Percentiles rank a stretch among this genome's conserved stretches.
Evolutionary conservation across 768 basidiomycete genomes (phyloP).

Genomic region (Mycena indigotica): DNA sequence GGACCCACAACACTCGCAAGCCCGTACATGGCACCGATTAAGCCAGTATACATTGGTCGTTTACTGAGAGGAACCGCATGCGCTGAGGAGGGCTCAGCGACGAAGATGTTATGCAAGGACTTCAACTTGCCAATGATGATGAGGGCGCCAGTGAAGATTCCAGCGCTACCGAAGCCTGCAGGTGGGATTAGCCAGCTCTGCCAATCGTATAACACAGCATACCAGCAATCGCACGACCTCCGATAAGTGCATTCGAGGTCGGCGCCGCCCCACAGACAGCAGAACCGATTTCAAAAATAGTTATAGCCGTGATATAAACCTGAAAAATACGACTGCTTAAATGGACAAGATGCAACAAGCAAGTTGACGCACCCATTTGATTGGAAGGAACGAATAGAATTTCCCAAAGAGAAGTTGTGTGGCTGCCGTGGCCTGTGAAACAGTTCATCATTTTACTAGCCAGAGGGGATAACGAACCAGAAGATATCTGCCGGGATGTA

Average conservation of each 20-base stretch:
- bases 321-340: too few relatives aligned
- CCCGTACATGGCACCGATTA: slow-evolving; percentile 34
- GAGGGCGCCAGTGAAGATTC: slow-evolving; percentile 26
- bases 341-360: too few relatives aligned
- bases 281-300: slow-evolving; percentile 47
- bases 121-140: slow-evolving; percentile 21
- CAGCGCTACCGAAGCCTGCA: slow-evolving; percentile 49
- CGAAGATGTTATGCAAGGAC: neutral
- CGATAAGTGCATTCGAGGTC: slow-evolving; percentile 33
- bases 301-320: slow-evolving; percentile 21
- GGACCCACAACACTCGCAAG: slow-evolving; percentile 25
- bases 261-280: slow-evolving; percentile 41
- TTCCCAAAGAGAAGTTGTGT: slow-evolving; percentile 27
- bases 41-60: slow-evolving; percentile 37
- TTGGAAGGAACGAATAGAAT: neutral
- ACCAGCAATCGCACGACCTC: slow-evolving; percentile 46
- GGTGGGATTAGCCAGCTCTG: too few relatives aligned
- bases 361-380: neutral
- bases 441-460: too few relatives aligned
- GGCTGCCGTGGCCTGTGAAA: slow-evolving; percentile 19
- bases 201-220: too few relatives aligned
- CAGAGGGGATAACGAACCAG: too few relatives aligned
- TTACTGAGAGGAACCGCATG: slow-evolving; percentile 30
- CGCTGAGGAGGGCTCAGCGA: neutral
- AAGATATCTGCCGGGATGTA: slow-evolving; percentile 3